Evolutionary conservation across 768 basidiomycete species (phyloP).

Genomic region (Kwoniella sp.): DNA sequence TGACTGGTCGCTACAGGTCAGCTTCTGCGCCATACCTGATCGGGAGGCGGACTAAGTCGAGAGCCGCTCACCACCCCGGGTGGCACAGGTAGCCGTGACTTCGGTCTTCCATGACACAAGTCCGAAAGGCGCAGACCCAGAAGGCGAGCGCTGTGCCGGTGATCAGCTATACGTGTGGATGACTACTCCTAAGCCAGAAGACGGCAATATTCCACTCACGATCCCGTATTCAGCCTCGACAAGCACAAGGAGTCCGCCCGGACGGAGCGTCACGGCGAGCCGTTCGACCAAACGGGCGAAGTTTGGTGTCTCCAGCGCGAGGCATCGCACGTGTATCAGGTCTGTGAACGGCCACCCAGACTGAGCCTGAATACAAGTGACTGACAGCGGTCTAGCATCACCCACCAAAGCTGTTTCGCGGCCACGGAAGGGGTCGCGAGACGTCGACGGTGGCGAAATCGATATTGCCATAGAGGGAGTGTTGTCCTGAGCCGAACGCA

Average conservation of each 20-base stretch:
- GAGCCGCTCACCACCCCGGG: conserved; percentile 16
- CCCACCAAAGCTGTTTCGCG: conserved; percentile 20
- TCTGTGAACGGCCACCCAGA: conserved; percentile 18
- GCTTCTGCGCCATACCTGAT: not conserved
- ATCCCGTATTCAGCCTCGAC: conserved; percentile 32
- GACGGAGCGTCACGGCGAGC: conserved; percentile 35
- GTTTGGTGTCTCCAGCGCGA: conserved; percentile 26
- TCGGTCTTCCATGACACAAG: conserved; percentile 24
- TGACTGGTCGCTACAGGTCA: not conserved
- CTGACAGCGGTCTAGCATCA: not conserved
- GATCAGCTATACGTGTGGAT: too few relatives aligned
- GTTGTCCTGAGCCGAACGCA: not conserved
- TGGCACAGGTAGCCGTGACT: too few relatives aligned
- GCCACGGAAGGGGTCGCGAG: conserved; percentile 27
- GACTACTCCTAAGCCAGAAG: not conserved
- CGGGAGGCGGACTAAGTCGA: not conserved
- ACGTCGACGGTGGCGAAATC: conserved; percentile 37
- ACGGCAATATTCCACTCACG: not conserved
- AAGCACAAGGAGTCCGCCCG: conserved; percentile 40
- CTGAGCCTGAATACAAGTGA: too few relatives aligned
- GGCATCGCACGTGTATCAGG: conserved; percentile 43
- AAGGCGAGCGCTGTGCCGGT: conserved; percentile 4
- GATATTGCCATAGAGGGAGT: conserved; percentile 32
- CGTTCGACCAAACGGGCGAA: conserved; percentile 38
- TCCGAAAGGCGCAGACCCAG: conserved; percentile 22